These are phyloP conservation scores for Penicillium digitatum DNA, from an alignment of 2,329 filamentous ascomycete genomes.

Conservation along the genomic window DNA sequence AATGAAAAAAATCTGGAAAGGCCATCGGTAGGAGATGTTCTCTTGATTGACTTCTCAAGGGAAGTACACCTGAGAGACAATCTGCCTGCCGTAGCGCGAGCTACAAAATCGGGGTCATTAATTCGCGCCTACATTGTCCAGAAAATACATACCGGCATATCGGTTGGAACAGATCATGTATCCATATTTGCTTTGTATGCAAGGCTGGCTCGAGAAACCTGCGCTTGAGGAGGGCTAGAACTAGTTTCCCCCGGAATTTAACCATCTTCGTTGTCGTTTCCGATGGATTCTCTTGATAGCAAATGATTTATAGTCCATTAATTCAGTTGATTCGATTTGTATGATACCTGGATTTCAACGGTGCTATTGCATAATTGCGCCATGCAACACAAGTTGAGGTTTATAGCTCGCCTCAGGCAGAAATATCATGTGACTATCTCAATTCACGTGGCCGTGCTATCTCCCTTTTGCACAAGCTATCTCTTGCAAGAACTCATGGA, in stretches of 20 bases:
- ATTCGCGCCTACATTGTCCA: background rate
- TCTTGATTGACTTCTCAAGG: background rate
- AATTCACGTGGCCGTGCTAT: background rate
- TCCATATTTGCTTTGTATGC: background rate
- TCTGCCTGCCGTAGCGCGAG: background rate
- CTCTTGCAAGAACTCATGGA: background rate
- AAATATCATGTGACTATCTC: background rate
- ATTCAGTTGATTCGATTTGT: background rate
- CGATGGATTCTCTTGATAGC: background rate
- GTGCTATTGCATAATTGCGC: background rate
- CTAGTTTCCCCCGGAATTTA: background rate
- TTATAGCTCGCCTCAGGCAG: background rate
- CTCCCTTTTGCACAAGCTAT: conserved; percentile 4
- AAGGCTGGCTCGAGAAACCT: background rate
- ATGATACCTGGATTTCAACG: background rate
- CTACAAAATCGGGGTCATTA: background rate
- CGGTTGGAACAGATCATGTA: background rate
- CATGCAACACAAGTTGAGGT: background rate
- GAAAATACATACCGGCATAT: background rate
- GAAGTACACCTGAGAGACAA: background rate
- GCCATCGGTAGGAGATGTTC: background rate
- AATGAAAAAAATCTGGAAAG: background rate
- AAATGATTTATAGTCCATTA: too few species aligned
- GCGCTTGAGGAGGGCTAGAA: background rate
- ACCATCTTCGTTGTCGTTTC: too few species aligned